Evolutionary conservation across 2,329 filamentous ascomycete genomes (phyloP).

Genomic region (Nakataea oryzae): DNA sequence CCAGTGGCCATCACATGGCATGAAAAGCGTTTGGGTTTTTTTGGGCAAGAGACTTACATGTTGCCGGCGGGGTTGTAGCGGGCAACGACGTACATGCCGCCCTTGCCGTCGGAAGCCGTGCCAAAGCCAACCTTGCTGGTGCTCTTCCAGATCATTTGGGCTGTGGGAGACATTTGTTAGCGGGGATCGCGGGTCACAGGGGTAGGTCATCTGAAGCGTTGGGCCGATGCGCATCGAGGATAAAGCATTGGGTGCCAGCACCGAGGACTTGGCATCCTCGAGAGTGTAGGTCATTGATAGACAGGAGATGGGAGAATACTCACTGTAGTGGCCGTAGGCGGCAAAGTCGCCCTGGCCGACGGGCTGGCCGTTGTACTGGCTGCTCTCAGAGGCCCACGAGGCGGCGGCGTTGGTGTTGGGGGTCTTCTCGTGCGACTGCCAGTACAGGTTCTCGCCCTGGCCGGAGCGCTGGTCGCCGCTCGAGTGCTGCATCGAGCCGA

Average conservation of each 20-base stretch:
- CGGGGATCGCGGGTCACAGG: not conserved
- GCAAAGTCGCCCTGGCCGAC: conserved; percentile 22
- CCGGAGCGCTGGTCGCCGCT: conserved; percentile 7
- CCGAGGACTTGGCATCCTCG: too few relatives aligned
- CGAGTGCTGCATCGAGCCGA: conserved; percentile 18
- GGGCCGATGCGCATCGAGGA: not conserved
- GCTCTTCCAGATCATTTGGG: conserved; percentile 18
- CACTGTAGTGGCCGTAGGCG: conserved; percentile 22
- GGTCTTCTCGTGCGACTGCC: conserved; percentile 5
- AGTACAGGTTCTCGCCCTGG: conserved; percentile 23
- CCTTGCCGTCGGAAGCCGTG: conserved; percentile 3
- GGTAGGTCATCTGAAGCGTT: not conserved
- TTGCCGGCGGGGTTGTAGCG: conserved; percentile 5
- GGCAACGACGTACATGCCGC: conserved; percentile 6
- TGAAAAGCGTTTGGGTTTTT: not conserved
- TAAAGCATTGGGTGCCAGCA: not conserved
- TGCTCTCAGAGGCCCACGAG: conserved; percentile 21
- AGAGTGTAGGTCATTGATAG: too few relatives aligned
- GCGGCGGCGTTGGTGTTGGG: conserved; percentile 15
- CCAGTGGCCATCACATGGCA: not conserved
- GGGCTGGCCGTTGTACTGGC: conserved; percentile 20
- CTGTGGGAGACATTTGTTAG: conserved; percentile 3
- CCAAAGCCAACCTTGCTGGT: conserved; percentile 4
- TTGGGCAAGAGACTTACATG: conserved; percentile 3
- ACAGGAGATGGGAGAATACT: conserved; percentile 5